Percentiles rank a stretch among this genome's conserved stretches.
Conservation (phyloP, 164 flowering plant genomes). For the Dillenia suffruticosa region DNA sequence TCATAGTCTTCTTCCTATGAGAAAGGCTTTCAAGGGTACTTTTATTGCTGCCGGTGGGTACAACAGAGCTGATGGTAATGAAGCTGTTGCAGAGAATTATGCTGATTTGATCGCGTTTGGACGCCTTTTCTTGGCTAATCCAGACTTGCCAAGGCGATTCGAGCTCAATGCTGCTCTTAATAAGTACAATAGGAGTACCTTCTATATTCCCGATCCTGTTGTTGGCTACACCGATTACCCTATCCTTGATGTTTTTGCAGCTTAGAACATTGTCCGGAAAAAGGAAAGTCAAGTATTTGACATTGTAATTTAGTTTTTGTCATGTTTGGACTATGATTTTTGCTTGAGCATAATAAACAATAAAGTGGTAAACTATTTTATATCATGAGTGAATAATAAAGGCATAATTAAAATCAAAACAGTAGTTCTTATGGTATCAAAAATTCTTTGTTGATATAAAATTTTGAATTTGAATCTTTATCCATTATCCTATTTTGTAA, state of each 20-base stretch:
- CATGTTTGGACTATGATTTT: no score
- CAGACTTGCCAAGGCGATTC: conserved; percentile 28
- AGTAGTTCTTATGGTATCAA: no score
- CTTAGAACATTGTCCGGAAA: background rate
- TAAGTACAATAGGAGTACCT: conserved; percentile 24
- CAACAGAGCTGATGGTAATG: conserved; percentile 22
- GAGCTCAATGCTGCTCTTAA: conserved; percentile 26
- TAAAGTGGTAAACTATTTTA: no score
- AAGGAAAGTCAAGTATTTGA: no score
- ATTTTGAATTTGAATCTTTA: no score
- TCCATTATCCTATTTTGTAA: no score
- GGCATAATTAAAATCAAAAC: no score
- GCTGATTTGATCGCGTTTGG: conserved; percentile 27
- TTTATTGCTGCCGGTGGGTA: conserved; percentile 28
- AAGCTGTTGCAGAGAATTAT: conserved; percentile 14
- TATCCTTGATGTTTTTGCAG: conserved; percentile 14
- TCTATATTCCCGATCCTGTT: conserved; percentile 26
- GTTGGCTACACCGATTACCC: conserved; percentile 33
- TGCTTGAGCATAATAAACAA: no score
- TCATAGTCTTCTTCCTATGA: conserved; percentile 20
- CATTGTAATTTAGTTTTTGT: no score
- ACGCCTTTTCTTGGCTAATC: conserved; percentile 27
- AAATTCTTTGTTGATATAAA: no score
- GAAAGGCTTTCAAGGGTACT: conserved; percentile 25
- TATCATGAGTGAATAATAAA: no score